A percentile compares a stretch with the other conserved stretches of the same genome.
These are phyloP conservation scores for Scutellaria baicalensis DNA, from an alignment of 257 asterid species.

Conservation along the genomic window DNA sequence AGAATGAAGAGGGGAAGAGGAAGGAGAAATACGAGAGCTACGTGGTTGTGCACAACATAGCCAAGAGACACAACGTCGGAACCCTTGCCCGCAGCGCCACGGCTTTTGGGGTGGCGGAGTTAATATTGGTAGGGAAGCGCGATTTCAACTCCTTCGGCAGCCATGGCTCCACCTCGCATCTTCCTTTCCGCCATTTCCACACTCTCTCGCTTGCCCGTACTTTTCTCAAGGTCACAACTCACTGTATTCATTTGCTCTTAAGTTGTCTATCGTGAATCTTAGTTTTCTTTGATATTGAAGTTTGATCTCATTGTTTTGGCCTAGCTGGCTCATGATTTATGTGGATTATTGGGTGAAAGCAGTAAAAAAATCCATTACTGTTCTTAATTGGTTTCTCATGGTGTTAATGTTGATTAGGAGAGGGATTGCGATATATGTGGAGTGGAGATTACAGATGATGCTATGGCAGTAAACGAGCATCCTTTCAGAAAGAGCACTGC, in stretches of 20 bases:
- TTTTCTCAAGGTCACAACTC: constrained; percentile 60
- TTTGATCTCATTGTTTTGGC: neutral
- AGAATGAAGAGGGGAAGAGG: constrained; percentile 21
- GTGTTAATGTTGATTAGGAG: constrained; percentile 42
- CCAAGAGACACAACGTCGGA: constrained; percentile 98
- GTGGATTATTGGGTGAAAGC: neutral
- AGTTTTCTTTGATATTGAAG: neutral
- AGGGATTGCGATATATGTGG: constrained; percentile 91
- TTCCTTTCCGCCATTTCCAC: constrained; percentile 78
- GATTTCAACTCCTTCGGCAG: constrained; percentile 96
- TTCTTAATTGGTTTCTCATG: constrained; percentile 7
- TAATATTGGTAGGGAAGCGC: constrained; percentile 80
- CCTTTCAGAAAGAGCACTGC: constrained; percentile 93
- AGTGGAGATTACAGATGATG: constrained; percentile 83
- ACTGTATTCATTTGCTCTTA: too few species aligned
- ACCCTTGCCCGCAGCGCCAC: constrained; percentile 97
- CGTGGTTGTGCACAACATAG: constrained; percentile 87
- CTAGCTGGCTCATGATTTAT: neutral
- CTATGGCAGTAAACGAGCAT: constrained; percentile 67
- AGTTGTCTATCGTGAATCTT: too few species aligned
- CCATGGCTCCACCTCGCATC: constrained; percentile 88
- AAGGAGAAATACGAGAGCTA: constrained; percentile 51
- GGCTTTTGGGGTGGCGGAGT: constrained; percentile 89
- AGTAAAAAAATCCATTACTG: neutral
- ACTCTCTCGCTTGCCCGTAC: constrained; percentile 64